Percentiles rank a stretch among this genome's conserved stretches.
Conservation (phyloP, 129 eudicot species). For the Saposhnikovia divaricata region DNA sequence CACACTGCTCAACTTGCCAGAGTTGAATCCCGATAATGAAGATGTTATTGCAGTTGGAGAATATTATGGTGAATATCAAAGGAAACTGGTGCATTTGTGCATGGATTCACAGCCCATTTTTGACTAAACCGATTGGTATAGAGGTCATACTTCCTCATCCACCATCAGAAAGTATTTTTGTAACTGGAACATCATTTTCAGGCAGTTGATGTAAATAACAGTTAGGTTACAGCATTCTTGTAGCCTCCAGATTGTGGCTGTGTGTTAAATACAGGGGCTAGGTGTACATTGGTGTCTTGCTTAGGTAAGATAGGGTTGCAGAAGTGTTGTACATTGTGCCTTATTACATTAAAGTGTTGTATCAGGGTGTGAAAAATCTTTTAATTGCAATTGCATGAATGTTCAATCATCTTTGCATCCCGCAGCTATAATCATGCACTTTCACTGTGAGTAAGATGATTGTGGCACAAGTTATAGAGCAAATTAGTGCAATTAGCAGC, state of each 20-base stretch:
- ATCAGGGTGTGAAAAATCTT: too few relatives aligned
- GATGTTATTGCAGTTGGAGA: constrained; percentile 72
- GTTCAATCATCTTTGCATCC: too few relatives aligned
- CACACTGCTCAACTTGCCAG: constrained; percentile 46
- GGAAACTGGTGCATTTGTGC: constrained; percentile 82
- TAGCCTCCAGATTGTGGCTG: background rate
- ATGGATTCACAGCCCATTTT: constrained; percentile 75
- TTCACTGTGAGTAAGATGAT: too few relatives aligned
- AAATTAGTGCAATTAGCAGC: too few relatives aligned
- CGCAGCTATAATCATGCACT: too few relatives aligned
- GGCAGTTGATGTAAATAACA: background rate
- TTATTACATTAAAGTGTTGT: background rate
- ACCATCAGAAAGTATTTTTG: background rate
- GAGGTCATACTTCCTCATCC: background rate
- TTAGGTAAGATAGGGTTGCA: too few relatives aligned
- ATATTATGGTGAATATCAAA: constrained; percentile 72
- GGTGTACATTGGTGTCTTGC: background rate
- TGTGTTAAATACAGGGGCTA: background rate
- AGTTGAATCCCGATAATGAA: constrained; percentile 57
- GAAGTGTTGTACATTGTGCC: background rate
- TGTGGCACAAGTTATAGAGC: too few relatives aligned
- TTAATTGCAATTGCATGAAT: too few relatives aligned
- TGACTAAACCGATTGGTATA: constrained; percentile 27
- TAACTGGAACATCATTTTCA: background rate
- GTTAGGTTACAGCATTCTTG: background rate